Evolutionary conservation across 768 basidiomycete species (phyloP), one percentile per base, ranked within the genome.

Genomic region (Lyophyllum semitale): DNA sequence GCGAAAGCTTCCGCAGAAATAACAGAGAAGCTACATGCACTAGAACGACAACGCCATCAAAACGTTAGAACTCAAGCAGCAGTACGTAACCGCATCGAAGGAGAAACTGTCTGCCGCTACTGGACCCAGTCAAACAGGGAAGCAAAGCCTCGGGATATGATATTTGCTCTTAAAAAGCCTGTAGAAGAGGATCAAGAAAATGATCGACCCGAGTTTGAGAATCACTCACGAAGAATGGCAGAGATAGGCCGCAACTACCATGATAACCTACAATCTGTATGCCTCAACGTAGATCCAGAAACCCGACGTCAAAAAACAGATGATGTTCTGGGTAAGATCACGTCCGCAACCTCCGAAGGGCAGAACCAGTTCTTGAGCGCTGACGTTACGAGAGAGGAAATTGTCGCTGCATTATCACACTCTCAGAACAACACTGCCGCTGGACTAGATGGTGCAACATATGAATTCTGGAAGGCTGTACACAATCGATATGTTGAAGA

Each of bases 61-160:
- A 43, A 45, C 27, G 26, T 11, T 23, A 30, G 55, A 12, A 43
- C 41, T 5, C 13, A 57, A 9, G 38, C 47, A 2, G 48, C 33
- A 11, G 46, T 57, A 0, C 23, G 32, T 2, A 49, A 57, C 46
- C 23, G 45, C 11, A 43, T 62, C 1, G 54, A 60, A 23, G 58
- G 54, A 4, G 58, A 64, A 35, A 58, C 54, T 3, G 51, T 57
- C 7, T 44, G 35, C 12, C 53, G 53, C 44, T 62, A 54, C 48
- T 62, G 57, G 56, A 53, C 37, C 1, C 37, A 48, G 2, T 20
- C 41, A 13, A 58, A 65, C 48, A 60, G 48, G 38, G 42, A 48
- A 15, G n/a, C 35, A 8, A 59, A 51, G 9, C 61, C 59, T 13
- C 30, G 57, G 22, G 58, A 60, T 22, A 58, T 49, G 23, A 48